Evolutionary conservation across 768 basidiomycete species (phyloP), one percentile per base, ranked within the genome.

Genomic region (Mycena leptocephala): DNA sequence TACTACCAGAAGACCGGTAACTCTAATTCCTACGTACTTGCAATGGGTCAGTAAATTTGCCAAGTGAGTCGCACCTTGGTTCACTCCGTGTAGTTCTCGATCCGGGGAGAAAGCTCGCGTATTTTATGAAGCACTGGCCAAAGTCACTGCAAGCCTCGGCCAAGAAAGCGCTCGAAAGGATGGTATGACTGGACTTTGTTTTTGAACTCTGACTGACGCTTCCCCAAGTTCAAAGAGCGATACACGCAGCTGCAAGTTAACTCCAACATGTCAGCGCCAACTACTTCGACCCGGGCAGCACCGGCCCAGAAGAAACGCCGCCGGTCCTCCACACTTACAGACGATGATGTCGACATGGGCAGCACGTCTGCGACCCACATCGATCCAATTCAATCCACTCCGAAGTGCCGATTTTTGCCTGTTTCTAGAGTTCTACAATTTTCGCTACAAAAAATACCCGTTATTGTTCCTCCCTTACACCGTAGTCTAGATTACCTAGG

Each of bases 1-100:
- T 86, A 87, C 68, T 86, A 87, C 73, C 75, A 83, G 39, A 80
- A 81, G 53, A 84, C 84, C 4, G 72, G 71, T 2, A 83, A 84
- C 20, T 82, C 79, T 8, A 78, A 83, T 70, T 83, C 83, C 13
- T 83, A 85, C 69, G 80, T 84, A 13, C 70, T 86, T 33, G 75
- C 82, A 1, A 85, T 88, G 80, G 74, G 84, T 87, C 65, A 13
- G 83, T 77, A 26, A 28, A 33, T 61, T 37, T 65, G 48, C 22
- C n/a, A 51, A 10, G 28, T 39, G 39, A 56, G 37, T 73, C 58
- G 53, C 28, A 30, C 55, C 53, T 33, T 28, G 1, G 11, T 10
- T 30, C 14, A 72, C 63, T 35, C 26, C 16, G 13, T 22, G 28
- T 35, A 73, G 72, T 73, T 41, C 64, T 73, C 43, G 63, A 73